Conservation (phyloP, 495 filamentous ascomycete genomes). For the Neurospora tetraspora region DNA sequence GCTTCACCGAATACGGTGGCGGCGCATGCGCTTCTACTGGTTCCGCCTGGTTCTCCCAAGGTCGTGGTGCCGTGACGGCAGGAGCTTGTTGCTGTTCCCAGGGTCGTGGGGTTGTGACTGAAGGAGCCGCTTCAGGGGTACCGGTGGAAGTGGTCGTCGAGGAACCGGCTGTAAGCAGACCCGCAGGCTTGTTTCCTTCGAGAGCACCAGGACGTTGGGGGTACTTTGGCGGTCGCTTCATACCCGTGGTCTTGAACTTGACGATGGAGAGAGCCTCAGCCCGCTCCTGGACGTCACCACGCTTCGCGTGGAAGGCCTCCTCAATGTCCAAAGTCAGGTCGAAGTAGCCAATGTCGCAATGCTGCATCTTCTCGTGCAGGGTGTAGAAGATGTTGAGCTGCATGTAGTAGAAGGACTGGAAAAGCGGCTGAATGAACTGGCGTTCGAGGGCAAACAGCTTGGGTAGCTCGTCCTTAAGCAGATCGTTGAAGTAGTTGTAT, state of each 20-base stretch:
- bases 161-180: conserved; percentile 30
- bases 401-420: conserved; percentile 99
- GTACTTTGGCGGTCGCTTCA: conserved; percentile 44
- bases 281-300: conserved; percentile 73
- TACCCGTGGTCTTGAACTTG: conserved; percentile 78
- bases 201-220: conserved; percentile 24
- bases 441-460: conserved; percentile 87
- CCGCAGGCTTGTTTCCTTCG: conserved; percentile 28
- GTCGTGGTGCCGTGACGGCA: conserved; percentile 1
- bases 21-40: conserved; percentile 25
- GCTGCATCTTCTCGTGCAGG: conserved; percentile 94
- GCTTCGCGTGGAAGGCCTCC: conserved; percentile 79
- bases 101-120: neutral
- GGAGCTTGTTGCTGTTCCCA: conserved; percentile 2
- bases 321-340: conserved; percentile 83
- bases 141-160: conserved; percentile 16
- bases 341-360: conserved; percentile 94
- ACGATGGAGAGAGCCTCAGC: conserved; percentile 74
- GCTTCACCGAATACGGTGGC: conserved; percentile 47
- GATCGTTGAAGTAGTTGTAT: conserved; percentile 92
- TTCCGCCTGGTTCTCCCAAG: conserved; percentile 18
- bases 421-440: conserved; percentile 93
- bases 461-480: conserved; percentile 91
- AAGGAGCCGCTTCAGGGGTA: conserved; percentile 6
- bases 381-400: conserved; percentile 99